Evolutionary conservation across 495 filamentous ascomycete genomes (phyloP).

Genomic region (Aspergillus hancockii): DNA sequence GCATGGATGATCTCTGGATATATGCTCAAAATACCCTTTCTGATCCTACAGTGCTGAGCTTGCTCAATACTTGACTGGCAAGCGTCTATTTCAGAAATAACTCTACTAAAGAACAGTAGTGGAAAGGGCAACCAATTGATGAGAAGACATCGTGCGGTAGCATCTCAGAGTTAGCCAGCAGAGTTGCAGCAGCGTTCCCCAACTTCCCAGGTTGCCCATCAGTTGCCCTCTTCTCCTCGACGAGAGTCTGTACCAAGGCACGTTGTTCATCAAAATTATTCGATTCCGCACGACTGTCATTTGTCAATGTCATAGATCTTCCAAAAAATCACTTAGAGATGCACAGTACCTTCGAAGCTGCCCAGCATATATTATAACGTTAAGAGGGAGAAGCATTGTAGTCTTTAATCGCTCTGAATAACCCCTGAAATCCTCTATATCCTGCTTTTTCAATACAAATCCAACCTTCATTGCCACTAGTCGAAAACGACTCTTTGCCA

Average conservation of each 20-base stretch:
- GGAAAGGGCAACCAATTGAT: constrained; percentile 10
- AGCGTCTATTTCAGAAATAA: constrained; percentile 18
- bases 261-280: background rate
- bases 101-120: constrained; percentile 8
- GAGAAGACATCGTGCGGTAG: constrained; percentile 3
- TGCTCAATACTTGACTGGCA: constrained; percentile 15
- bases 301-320: too few relatives aligned
- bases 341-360: constrained; percentile 21
- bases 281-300: constrained; percentile 1
- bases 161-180: background rate
- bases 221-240: background rate
- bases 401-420: constrained; percentile 39
- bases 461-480: constrained; percentile 18
- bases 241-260: background rate
- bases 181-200: background rate
- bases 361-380: constrained; percentile 39
- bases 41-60: constrained; percentile 11
- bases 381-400: constrained; percentile 35
- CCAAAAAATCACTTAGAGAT: background rate
- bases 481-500: constrained; percentile 5
- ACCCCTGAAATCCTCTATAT: constrained; percentile 25
- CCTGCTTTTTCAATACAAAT: constrained; percentile 25
- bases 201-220: background rate
- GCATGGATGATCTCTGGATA: constrained; percentile 1
- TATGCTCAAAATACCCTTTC: constrained; percentile 17